These are phyloP conservation scores for Turnera subulata DNA, from an alignment of 345 rosid species.

Conservation along the genomic window DNA sequence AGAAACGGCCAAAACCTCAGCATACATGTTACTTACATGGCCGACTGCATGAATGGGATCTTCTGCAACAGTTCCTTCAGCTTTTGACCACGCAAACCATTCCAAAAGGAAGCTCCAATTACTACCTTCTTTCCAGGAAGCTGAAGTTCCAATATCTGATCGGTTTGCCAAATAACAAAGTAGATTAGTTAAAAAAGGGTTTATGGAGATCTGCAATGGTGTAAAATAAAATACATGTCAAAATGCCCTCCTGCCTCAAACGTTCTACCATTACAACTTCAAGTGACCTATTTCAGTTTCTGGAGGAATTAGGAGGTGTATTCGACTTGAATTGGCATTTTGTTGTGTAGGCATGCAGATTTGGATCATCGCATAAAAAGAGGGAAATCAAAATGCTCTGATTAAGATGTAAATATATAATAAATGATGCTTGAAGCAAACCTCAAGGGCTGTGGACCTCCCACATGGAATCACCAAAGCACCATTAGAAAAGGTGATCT, in stretches of 20 bases:
- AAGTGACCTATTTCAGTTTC: background rate
- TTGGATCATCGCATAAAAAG: background rate
- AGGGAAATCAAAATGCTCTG: background rate
- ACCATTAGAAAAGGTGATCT: conserved; percentile 41
- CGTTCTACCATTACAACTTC: background rate
- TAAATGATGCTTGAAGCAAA: conserved; percentile 14
- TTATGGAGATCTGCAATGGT: background rate
- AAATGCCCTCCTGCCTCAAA: background rate
- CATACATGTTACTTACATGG: conserved; percentile 2
- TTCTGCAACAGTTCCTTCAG: conserved; percentile 34
- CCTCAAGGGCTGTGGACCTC: conserved; percentile 68
- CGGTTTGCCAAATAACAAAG: background rate
- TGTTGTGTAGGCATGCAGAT: background rate
- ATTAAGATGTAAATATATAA: background rate
- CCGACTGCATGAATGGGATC: background rate
- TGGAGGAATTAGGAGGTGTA: background rate
- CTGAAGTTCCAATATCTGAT: conserved; percentile 84
- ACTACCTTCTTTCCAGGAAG: conserved; percentile 82
- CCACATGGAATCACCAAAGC: conserved; percentile 70
- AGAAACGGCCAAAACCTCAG: background rate
- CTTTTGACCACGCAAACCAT: conserved; percentile 81
- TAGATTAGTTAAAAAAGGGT: background rate
- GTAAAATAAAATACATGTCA: too few relatives aligned
- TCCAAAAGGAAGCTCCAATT: conserved; percentile 72
- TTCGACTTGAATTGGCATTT: background rate